phyloP scores from a whole-genome alignment of 2,329 filamentous ascomycete genomes.

The Phialophora tarda region DNA sequence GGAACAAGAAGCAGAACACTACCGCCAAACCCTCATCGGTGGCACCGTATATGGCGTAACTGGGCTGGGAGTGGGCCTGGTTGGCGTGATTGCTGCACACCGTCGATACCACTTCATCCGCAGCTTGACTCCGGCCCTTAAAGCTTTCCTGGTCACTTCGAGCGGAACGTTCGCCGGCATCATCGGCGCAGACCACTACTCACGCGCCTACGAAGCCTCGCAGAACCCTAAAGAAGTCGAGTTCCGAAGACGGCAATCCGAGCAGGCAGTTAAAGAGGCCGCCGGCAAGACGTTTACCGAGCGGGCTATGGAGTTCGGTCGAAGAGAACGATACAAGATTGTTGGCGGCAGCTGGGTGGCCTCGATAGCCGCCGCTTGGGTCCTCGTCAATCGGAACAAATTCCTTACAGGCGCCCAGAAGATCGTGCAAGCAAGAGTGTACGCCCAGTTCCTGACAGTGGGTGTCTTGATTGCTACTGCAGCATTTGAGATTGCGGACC shows the following conservation, averaged over 20 bases:
- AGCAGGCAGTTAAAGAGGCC: conserved; percentile 60
- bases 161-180: conserved; percentile 84
- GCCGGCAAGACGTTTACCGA: conserved; percentile 63
- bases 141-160: conserved; percentile 85
- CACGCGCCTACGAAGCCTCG: conserved; percentile 71
- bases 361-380: conserved; percentile 75
- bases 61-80: conserved; percentile 70
- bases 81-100: conserved; percentile 70
- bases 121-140: conserved; percentile 83
- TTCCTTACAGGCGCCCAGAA: conserved; percentile 80
- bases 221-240: conserved; percentile 72
- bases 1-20: conserved; percentile 89
- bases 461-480: conserved; percentile 82
- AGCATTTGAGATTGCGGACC: conserved; percentile 80
- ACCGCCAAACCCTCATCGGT: conserved; percentile 78
- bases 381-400: conserved; percentile 76
- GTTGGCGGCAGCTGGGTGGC: conserved; percentile 82
- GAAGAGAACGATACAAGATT: conserved; percentile 83
- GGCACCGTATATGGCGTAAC: conserved; percentile 71
- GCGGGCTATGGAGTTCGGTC: conserved; percentile 73
- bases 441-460: conserved; percentile 87
- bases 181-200: conserved; percentile 78
- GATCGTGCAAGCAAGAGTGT: conserved; percentile 91
- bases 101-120: conserved; percentile 79
- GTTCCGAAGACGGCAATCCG: conserved; percentile 66